Conservation (phyloP, 129 eudicot species). For the Helichrysum umbraculigerum region DNA sequence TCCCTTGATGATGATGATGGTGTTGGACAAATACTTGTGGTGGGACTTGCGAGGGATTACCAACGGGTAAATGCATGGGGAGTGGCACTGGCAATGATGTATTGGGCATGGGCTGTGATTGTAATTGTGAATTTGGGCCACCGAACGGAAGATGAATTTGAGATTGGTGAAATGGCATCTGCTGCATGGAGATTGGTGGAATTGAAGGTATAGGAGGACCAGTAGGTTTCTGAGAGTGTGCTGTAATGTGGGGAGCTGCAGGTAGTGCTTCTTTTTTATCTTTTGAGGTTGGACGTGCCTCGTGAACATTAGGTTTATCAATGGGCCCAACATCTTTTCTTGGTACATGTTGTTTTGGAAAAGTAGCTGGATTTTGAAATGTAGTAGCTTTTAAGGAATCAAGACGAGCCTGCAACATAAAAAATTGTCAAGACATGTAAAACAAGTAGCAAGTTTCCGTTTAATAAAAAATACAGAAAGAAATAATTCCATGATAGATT, state of each 20-base stretch:
- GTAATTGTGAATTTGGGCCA: slow-evolving; percentile 72
- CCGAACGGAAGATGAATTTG: slow-evolving; percentile 62
- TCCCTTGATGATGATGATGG: slow-evolving; percentile 77
- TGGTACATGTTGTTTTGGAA: slow-evolving; percentile 57
- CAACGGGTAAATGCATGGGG: slow-evolving; percentile 58
- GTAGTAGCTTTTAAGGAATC: slow-evolving; percentile 50
- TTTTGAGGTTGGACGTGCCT: slow-evolving; percentile 44
- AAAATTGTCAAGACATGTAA: neutral
- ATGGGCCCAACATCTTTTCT: slow-evolving; percentile 42
- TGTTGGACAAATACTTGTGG: slow-evolving; percentile 56
- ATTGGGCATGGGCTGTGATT: slow-evolving; percentile 61
- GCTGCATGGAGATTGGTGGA: slow-evolving; percentile 58
- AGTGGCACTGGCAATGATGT: slow-evolving; percentile 58
- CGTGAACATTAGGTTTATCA: slow-evolving; percentile 45
- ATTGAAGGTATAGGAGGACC: slow-evolving; percentile 46
- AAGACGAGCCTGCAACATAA: slow-evolving; percentile 56
- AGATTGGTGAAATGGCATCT: slow-evolving; percentile 62
- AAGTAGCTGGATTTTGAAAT: slow-evolving; percentile 41
- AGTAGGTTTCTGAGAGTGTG: slow-evolving; percentile 57
- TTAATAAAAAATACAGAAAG: neutral
- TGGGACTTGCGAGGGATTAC: slow-evolving; percentile 55
- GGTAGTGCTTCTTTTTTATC: slow-evolving; percentile 49
- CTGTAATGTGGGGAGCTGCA: slow-evolving; percentile 41
- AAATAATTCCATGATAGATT: neutral
- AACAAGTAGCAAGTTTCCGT: neutral